Percentiles rank a stretch among this genome's conserved stretches.
These are phyloP conservation scores for Xylaria multiplex DNA, from an alignment of 2,329 filamentous ascomycete genomes.

Conservation along the genomic window DNA sequence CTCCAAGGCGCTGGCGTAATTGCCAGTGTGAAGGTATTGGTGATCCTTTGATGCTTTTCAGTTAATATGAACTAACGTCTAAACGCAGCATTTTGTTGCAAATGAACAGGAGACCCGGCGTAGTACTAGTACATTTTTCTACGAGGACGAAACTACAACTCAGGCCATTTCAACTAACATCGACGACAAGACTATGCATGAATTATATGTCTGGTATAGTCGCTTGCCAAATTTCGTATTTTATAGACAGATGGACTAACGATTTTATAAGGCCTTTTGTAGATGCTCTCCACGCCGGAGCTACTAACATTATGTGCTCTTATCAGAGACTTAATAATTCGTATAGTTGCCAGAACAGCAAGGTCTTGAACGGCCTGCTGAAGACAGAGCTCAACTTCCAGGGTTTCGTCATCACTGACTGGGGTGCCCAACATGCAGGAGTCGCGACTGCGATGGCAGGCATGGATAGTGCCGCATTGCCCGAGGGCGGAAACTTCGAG, in stretches of 20 bases:
- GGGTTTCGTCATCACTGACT: constrained; percentile 57
- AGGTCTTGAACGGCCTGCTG: constrained; percentile 45
- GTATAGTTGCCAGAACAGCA: neutral
- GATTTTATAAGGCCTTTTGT: neutral
- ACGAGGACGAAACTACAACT: too few relatives aligned
- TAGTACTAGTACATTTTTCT: too few relatives aligned
- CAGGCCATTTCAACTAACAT: neutral
- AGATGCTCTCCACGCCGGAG: neutral
- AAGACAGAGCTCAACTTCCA: constrained; percentile 63
- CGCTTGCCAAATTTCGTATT: too few relatives aligned
- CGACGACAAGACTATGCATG: neutral
- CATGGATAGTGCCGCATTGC: too few relatives aligned
- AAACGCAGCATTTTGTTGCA: too few relatives aligned
- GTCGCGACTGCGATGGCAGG: constrained; percentile 34
- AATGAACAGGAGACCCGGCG: too few relatives aligned
- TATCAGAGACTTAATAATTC: neutral
- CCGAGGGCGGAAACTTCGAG: too few relatives aligned
- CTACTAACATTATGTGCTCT: neutral
- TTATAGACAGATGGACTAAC: too few relatives aligned
- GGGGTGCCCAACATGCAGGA: constrained; percentile 51
- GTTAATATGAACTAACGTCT: too few relatives aligned
- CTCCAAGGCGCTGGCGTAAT: too few relatives aligned
- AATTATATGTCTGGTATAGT: neutral
- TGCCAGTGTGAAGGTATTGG: too few relatives aligned
- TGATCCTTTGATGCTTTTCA: too few relatives aligned